phyloP scores from a whole-genome alignment of 2,329 filamentous ascomycete genomes.

The Sporothrix mexicana region DNA sequence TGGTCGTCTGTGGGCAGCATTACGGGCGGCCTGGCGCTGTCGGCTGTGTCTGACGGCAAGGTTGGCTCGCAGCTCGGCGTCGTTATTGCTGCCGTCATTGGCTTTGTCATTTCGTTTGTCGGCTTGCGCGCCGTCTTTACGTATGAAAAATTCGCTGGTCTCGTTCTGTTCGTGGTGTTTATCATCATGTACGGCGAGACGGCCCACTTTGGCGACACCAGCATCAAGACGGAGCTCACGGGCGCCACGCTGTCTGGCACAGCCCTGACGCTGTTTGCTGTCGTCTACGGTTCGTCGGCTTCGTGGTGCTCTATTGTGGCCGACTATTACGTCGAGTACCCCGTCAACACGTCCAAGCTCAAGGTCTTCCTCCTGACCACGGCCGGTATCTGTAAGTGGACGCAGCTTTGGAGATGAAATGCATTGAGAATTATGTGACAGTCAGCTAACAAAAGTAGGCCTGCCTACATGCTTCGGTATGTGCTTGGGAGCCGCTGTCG shows the following conservation, averaged over 20 bases:
- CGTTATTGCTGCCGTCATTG: constrained; percentile 56
- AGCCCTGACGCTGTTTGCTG: constrained; percentile 51
- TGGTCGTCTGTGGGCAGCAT: constrained; percentile 59
- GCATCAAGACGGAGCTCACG: constrained; percentile 44
- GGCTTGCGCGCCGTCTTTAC: constrained; percentile 56
- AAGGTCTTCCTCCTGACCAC: constrained; percentile 57
- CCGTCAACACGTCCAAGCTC: constrained; percentile 51
- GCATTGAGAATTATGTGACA: not conserved
- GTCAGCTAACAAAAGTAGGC: constrained; percentile 35
- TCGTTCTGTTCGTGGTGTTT: constrained; percentile 55
- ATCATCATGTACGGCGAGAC: constrained; percentile 56
- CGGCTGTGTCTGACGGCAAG: constrained; percentile 52
- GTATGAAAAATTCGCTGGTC: constrained; percentile 59
- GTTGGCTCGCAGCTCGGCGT: constrained; percentile 59
- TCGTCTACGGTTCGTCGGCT: constrained; percentile 56
- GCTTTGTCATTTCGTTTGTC: constrained; percentile 58
- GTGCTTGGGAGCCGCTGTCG: constrained; percentile 67
- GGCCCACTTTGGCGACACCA: constrained; percentile 50
- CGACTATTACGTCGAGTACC: constrained; percentile 56
- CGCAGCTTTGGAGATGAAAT: not conserved
- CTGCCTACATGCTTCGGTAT: constrained; percentile 61
- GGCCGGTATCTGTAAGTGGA: constrained; percentile 49
- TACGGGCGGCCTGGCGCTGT: constrained; percentile 56
- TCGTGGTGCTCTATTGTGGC: constrained; percentile 55
- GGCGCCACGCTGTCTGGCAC: constrained; percentile 49